phyloP scores from a whole-genome alignment of 2,329 filamentous ascomycete species.

The Exophiala calicioides region DNA sequence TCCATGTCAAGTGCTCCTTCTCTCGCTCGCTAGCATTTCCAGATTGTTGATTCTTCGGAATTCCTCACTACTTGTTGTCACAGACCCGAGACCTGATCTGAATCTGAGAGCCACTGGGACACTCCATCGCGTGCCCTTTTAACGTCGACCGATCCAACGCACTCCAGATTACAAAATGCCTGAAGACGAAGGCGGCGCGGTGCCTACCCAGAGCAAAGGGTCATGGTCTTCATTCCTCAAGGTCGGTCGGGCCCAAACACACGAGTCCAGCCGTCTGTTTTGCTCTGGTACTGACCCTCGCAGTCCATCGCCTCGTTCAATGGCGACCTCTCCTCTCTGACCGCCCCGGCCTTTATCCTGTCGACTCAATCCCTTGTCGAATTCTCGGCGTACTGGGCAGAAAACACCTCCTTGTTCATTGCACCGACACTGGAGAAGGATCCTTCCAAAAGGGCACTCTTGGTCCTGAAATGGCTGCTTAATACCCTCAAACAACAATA shows the following conservation, averaged over 20 bases:
- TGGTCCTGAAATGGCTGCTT: slow-evolving; percentile 89
- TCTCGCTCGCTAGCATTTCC: too few species aligned
- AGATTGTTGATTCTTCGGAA: too few species aligned
- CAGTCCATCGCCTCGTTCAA: slow-evolving; percentile 78
- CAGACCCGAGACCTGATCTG: too few species aligned
- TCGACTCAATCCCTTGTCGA: slow-evolving; percentile 70
- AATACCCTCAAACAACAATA: slow-evolving; percentile 84
- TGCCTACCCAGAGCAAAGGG: slow-evolving; percentile 45
- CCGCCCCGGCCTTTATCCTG: slow-evolving; percentile 79
- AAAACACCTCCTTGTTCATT: slow-evolving; percentile 70
- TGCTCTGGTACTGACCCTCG: slow-evolving; percentile 18
- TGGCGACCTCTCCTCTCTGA: slow-evolving; percentile 77
- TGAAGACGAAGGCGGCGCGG: slow-evolving; percentile 43
- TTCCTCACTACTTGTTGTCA: too few species aligned
- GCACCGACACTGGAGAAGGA: slow-evolving; percentile 74
- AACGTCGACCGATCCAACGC: background rate
- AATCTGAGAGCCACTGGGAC: too few species aligned
- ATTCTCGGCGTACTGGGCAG: slow-evolving; percentile 71
- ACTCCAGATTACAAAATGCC: slow-evolving; percentile 25
- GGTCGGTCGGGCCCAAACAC: slow-evolving; percentile 33
- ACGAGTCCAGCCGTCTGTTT: too few species aligned
- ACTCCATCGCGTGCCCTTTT: too few species aligned
- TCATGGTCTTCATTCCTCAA: slow-evolving; percentile 51
- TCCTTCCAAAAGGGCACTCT: slow-evolving; percentile 70
- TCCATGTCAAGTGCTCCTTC: too few species aligned